Percentiles rank a stretch among this genome's conserved stretches.
Evolutionary conservation across 2,329 filamentous ascomycete species (phyloP).

Genomic region (Geoglossum cookeanum): DNA sequence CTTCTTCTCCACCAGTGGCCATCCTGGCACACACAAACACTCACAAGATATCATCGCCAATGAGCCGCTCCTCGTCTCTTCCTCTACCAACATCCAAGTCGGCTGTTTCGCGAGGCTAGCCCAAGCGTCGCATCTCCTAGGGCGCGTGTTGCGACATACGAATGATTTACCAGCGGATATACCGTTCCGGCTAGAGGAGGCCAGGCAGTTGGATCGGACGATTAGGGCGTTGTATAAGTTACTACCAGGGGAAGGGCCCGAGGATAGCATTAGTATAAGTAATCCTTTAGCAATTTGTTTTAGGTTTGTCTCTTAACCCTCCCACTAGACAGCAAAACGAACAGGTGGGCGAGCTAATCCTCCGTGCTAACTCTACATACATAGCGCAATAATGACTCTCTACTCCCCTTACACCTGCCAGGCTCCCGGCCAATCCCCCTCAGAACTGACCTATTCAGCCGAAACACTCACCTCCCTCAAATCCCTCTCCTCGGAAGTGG

Average conservation of each 20-base stretch:
- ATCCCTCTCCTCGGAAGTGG: slow-evolving; percentile 8
- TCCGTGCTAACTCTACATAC: neutral
- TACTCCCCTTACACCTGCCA: slow-evolving; percentile 19
- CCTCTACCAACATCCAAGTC: slow-evolving; percentile 11
- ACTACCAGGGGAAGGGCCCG: slow-evolving; percentile 13
- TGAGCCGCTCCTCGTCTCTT: slow-evolving; percentile 13
- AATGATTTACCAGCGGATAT: slow-evolving; percentile 15
- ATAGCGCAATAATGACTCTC: slow-evolving; percentile 13
- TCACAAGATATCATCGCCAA: slow-evolving; percentile 9
- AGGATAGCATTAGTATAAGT: slow-evolving; percentile 11
- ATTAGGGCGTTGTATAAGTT: slow-evolving; percentile 15
- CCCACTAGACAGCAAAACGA: neutral
- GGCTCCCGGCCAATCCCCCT: slow-evolving; percentile 11
- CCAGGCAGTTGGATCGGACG: slow-evolving; percentile 18
- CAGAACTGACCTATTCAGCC: neutral
- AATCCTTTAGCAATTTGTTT: slow-evolving; percentile 19
- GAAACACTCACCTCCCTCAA: slow-evolving; percentile 7
- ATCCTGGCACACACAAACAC: neutral
- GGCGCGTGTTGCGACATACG: slow-evolving; percentile 16
- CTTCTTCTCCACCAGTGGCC: neutral
- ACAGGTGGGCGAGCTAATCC: too few relatives aligned
- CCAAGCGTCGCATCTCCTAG: slow-evolving; percentile 19
- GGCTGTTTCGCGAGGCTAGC: slow-evolving; percentile 18
- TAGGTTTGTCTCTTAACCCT: slow-evolving; percentile 11
- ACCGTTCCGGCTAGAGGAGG: slow-evolving; percentile 17